Conservation (phyloP, 257 asterid species). For the Rubia yunnanensis region DNA sequence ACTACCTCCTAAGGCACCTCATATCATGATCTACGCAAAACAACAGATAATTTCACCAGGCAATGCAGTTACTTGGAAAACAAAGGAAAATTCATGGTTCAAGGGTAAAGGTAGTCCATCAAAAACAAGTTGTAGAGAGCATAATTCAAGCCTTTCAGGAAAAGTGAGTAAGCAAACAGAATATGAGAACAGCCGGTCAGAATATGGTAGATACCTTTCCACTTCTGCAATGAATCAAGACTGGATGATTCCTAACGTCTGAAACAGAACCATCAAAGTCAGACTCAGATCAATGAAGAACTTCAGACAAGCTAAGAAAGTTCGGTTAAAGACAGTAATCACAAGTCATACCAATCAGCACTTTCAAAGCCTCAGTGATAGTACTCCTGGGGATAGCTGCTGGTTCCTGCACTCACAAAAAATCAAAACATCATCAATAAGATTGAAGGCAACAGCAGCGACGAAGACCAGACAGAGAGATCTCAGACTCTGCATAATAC, state of each 20-base stretch:
- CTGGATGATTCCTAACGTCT: constrained; percentile 45
- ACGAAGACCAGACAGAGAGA: not conserved
- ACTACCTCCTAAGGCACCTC: not conserved
- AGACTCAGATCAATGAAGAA: constrained; percentile 6
- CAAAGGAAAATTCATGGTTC: not conserved
- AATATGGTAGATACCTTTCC: constrained; percentile 29
- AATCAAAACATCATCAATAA: not conserved
- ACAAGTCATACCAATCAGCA: constrained; percentile 27
- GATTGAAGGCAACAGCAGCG: not conserved
- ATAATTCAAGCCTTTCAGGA: not conserved
- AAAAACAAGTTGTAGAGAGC: not conserved
- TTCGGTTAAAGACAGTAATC: not conserved
- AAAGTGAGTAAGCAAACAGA: not conserved
- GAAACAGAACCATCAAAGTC: constrained; percentile 5
- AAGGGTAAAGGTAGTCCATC: not conserved
- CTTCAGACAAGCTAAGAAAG: not conserved
- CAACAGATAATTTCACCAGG: not conserved
- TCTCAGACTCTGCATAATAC: not conserved
- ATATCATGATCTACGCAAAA: not conserved
- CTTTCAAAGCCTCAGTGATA: constrained; percentile 36
- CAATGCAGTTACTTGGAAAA: not conserved
- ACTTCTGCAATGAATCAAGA: constrained; percentile 40
- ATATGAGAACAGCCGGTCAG: not conserved
- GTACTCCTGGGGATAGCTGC: constrained; percentile 23
- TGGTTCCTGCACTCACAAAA: constrained; percentile 28